Conservation (phyloP, 2,329 filamentous ascomycete genomes). For the Berkeleyomyces basicola region DNA sequence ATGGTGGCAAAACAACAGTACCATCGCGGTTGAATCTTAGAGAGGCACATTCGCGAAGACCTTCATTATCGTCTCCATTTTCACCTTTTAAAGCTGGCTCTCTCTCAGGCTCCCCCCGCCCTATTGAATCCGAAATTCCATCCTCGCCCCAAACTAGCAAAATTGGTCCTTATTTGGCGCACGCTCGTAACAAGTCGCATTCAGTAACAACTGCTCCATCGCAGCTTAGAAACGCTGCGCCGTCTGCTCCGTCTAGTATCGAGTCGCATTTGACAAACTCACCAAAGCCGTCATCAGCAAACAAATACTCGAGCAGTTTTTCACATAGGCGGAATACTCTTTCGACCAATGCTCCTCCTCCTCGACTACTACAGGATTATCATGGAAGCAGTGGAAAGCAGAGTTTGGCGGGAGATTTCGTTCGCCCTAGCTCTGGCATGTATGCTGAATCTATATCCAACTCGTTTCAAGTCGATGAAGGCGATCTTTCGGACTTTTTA, state of each 20-base stretch:
- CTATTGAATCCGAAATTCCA: slow-evolving; percentile 29
- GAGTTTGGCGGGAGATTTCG: slow-evolving; percentile 52
- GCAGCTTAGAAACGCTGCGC: slow-evolving; percentile 16
- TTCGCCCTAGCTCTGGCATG: slow-evolving; percentile 61
- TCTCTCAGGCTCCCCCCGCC: slow-evolving; percentile 67
- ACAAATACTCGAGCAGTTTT: slow-evolving; percentile 87
- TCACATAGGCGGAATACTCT: slow-evolving; percentile 64
- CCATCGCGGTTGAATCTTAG: slow-evolving; percentile 7
- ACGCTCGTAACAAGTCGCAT: slow-evolving; percentile 12
- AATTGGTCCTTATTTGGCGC: slow-evolving; percentile 5
- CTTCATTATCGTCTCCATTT: slow-evolving; percentile 77
- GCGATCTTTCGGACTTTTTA: slow-evolving; percentile 85
- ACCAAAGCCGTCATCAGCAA: slow-evolving; percentile 61
- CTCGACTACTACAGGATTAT: slow-evolving; percentile 48
- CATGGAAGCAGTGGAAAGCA: slow-evolving; percentile 67
- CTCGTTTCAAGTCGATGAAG: slow-evolving; percentile 59
- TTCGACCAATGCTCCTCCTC: slow-evolving; percentile 50
- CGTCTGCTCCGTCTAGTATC: slow-evolving; percentile 32
- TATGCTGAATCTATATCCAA: slow-evolving; percentile 55
- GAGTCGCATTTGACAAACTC: slow-evolving; percentile 52
- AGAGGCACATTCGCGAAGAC: slow-evolving; percentile 31
- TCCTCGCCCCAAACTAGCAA: slow-evolving; percentile 34
- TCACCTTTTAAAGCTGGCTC: slow-evolving; percentile 94
- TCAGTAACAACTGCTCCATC: slow-evolving; percentile 3
- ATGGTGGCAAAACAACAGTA: slow-evolving; percentile 13